Evolutionary conservation across 306 rosid species (phyloP).

Genomic region (Begonia loranthoides): DNA sequence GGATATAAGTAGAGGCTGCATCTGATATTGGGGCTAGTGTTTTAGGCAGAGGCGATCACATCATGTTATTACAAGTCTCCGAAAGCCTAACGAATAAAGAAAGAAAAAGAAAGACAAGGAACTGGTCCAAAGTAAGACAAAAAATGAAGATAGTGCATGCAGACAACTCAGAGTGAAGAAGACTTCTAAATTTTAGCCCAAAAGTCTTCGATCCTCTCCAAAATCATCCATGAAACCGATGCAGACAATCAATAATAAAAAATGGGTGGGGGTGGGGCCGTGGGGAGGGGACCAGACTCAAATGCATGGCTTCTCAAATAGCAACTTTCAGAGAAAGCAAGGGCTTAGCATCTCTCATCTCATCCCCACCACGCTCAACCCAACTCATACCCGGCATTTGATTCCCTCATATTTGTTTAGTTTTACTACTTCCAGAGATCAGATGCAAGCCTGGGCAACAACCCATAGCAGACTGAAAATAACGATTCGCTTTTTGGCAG

Average conservation of each 20-base stretch:
- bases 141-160: conserved; percentile 36
- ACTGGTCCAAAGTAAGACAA: conserved; percentile 60
- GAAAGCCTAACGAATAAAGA: neutral
- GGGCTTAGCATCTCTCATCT: conserved; percentile 17
- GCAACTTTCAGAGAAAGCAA: conserved; percentile 35
- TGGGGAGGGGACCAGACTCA: conserved; percentile 49
- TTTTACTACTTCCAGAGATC: too few species aligned
- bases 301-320: conserved; percentile 24
- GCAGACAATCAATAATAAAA: conserved; percentile 10
- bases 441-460: too few species aligned
- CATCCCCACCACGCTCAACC: neutral
- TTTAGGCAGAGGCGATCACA: too few species aligned
- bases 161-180: conserved; percentile 22
- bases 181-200: too few species aligned
- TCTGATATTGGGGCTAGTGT: too few species aligned
- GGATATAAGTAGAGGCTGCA: conserved; percentile 31
- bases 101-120: conserved; percentile 18
- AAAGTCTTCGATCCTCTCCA: neutral
- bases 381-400: too few species aligned
- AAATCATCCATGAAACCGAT: conserved; percentile 28
- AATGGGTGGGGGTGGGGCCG: conserved; percentile 28
- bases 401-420: too few species aligned
- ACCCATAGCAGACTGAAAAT: too few species aligned
- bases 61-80: too few species aligned
- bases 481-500: too few species aligned